Percentiles rank a stretch among this genome's conserved stretches.
Evolutionary conservation across 495 filamentous ascomycete species (phyloP).

Genomic region (Podospora sp.): DNA sequence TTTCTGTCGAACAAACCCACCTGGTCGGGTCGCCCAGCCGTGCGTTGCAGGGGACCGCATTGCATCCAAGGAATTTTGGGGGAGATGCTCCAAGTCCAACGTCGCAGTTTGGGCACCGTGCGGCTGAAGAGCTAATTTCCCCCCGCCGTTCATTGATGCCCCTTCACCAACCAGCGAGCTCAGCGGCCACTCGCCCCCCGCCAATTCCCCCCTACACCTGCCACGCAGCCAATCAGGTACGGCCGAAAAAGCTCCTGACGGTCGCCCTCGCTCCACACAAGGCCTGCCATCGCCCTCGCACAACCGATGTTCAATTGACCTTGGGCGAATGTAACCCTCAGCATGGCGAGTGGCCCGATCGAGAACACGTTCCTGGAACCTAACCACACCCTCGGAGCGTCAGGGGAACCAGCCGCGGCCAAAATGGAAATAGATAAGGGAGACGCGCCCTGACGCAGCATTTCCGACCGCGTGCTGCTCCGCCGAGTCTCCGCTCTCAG

Average conservation of each 20-base stretch:
- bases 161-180: not conserved
- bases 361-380: not conserved
- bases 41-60: conserved; percentile 1
- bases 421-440: not conserved
- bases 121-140: conserved; percentile 2
- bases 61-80: not conserved
- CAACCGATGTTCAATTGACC: not conserved
- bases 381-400: not conserved
- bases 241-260: not conserved
- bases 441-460: not conserved
- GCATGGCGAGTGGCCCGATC: not conserved
- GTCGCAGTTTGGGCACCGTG: not conserved
- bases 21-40: not conserved
- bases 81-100: not conserved
- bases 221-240: not conserved
- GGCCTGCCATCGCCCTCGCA: not conserved
- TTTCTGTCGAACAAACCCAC: conserved; percentile 1
- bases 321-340: not conserved
- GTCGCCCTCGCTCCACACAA: not conserved
- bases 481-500: not conserved
- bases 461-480: no score
- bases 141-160: not conserved
- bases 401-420: not conserved
- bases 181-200: not conserved
- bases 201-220: no score